These are phyloP conservation scores for Gossypium australe DNA, from an alignment of 345 rosid genomes.

Conservation along the genomic window DNA sequence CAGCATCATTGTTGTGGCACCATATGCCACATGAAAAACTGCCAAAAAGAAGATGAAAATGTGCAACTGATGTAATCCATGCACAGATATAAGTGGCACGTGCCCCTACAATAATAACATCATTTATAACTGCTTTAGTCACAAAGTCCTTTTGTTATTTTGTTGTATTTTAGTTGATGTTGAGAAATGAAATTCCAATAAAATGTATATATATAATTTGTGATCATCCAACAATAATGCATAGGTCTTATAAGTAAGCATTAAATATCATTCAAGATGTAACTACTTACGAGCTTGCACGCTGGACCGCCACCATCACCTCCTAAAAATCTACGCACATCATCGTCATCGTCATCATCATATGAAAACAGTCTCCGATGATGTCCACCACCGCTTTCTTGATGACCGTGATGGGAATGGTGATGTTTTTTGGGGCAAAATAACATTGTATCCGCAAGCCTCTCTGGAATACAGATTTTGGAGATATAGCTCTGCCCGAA, in stretches of 20 bases:
- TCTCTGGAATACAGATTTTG: constrained; percentile 48
- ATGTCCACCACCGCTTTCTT: constrained; percentile 3
- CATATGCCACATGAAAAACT: constrained; percentile 76
- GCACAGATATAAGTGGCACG: constrained; percentile 68
- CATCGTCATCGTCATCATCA: neutral
- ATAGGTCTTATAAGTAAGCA: too few relatives aligned
- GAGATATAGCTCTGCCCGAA: constrained; percentile 78
- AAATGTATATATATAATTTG: too few relatives aligned
- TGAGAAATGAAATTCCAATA: too few relatives aligned
- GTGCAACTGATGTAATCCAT: constrained; percentile 87
- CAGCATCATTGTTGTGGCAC: constrained; percentile 77
- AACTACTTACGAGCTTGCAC: constrained; percentile 30
- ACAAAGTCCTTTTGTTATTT: neutral
- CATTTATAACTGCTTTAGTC: constrained; percentile 8
- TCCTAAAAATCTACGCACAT: constrained; percentile 39
- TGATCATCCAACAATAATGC: too few relatives aligned
- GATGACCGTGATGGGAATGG: neutral
- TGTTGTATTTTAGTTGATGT: too few relatives aligned
- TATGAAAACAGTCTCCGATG: constrained; percentile 40
- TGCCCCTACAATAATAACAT: constrained; percentile 44
- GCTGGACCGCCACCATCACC: constrained; percentile 18
- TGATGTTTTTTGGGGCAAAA: constrained; percentile 45
- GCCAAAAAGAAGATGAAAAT: constrained; percentile 94
- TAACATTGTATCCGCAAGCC: constrained; percentile 62
- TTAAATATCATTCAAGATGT: neutral